Percentiles rank a stretch among this genome's conserved stretches.
Conservation (phyloP, 2,329 filamentous ascomycete species). For the Xylariales sp. region DNA sequence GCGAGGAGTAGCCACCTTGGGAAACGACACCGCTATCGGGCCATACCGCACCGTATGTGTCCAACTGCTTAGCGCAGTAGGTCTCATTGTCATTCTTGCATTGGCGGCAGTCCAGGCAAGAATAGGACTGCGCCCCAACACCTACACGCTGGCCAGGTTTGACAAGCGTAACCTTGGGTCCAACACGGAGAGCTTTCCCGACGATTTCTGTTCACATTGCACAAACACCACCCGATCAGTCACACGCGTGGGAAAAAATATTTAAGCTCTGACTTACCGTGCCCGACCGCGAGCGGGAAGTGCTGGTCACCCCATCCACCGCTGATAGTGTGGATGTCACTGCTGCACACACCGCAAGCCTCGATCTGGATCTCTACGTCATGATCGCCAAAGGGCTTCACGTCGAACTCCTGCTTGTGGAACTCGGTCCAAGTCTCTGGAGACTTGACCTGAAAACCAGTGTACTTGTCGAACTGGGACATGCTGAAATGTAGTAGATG, state of each 20-base stretch:
- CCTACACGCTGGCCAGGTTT: conserved; percentile 49
- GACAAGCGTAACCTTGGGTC: conserved; percentile 24
- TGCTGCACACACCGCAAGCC: conserved; percentile 44
- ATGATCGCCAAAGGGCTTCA: conserved; percentile 40
- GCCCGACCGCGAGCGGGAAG: conserved; percentile 47
- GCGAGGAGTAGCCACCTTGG: conserved; percentile 57
- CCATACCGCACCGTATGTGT: conserved; percentile 56
- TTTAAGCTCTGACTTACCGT: background rate
- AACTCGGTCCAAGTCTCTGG: conserved; percentile 14
- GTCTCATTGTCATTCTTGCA: conserved; percentile 15
- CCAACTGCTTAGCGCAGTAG: conserved; percentile 37
- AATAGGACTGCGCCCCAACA: conserved; percentile 40
- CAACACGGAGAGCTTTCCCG: conserved; percentile 37
- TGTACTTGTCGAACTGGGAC: conserved; percentile 7
- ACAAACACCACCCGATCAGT: conserved; percentile 49
- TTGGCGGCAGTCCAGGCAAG: conserved; percentile 29
- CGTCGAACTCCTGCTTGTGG: conserved; percentile 25
- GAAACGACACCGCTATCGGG: conserved; percentile 59
- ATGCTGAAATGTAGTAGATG: background rate
- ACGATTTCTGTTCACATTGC: conserved; percentile 35
- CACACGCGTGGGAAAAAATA: conserved; percentile 17
- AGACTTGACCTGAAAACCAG: conserved; percentile 7
- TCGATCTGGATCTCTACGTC: conserved; percentile 44
- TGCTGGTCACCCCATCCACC: conserved; percentile 25
- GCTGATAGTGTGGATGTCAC: conserved; percentile 37